Base-by-base conservation (phyloP, 2,329 filamentous ascomycete genomes). In the Talaromyces funiculosus region DNA sequence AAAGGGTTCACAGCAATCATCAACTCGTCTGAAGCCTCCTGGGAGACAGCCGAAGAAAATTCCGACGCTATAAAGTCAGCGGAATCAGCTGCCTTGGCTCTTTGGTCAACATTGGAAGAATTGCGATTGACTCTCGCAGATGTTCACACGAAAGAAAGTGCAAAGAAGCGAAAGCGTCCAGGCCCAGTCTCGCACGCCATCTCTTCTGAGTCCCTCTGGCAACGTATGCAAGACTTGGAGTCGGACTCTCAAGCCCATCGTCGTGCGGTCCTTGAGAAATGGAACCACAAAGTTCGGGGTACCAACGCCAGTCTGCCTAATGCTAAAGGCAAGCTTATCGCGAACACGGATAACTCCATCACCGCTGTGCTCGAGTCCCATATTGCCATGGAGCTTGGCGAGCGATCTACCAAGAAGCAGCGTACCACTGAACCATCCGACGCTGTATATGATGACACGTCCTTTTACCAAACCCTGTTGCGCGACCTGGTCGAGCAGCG, bases 401-500 rank as follows among this genome's bases (percentile, higher is more conserved):
- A 73, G 38, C 69, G 70, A 29, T 62, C 66, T 4, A 64, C 67
- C 6, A 76, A 76, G 56, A 72, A 72, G 47, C 64, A 68, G 5
- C 72, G 73, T 9, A 66, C 61, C 16, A 43, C 42, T n/a, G 51
- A 63, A n/a, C 45, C 61, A 40, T 58, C 61, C 12, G 63, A 64
- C 5, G 45, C 61, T 18, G 86, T 96, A 66, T 99, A 94, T 78
- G 93, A 97, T 72, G 94, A 99, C 68, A 90, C 90, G 10, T 87
- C 95, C 72, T 97, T 97, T 74, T 99, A 99, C 77, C 91, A 96
- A 72, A 80, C 94, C 14, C 83, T 99, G 2, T 84, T 99, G 29
- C 95, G 96, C 73, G 91, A 96, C 70, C 86, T 99, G 1, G 89
- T 99, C 9, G 91, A 96, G 71, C 90, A 95, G 72, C 88, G 93